Conservation (phyloP, 345 rosid genomes). For the Pistacia vera region DNA sequence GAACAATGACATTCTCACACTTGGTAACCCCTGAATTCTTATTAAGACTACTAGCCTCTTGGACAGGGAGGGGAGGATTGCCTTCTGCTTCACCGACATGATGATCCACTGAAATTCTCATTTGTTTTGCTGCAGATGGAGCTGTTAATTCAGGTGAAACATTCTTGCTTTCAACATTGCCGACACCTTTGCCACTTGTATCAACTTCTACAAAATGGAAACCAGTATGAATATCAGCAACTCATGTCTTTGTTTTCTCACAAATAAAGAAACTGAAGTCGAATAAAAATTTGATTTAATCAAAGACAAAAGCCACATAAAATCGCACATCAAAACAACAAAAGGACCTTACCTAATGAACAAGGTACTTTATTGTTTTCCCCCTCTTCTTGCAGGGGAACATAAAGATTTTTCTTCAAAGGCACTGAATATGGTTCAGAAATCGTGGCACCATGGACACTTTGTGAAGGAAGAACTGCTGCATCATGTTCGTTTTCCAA, state of each 20-base stretch:
- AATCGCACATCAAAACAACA: slow-evolving; percentile 3
- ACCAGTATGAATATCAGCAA: slow-evolving; percentile 18
- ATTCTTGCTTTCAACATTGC: slow-evolving; percentile 19
- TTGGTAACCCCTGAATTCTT: slow-evolving; percentile 8
- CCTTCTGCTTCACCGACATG: slow-evolving; percentile 14
- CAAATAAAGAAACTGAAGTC: background rate
- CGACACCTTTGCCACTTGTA: slow-evolving; percentile 4
- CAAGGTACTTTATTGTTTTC: slow-evolving; percentile 18
- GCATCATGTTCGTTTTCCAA: slow-evolving; percentile 26
- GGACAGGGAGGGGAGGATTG: background rate
- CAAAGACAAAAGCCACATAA: background rate
- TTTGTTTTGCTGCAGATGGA: slow-evolving; percentile 7
- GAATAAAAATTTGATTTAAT: background rate
- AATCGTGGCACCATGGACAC: slow-evolving; percentile 4
- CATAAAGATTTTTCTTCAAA: slow-evolving; percentile 28
- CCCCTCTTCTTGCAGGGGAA: slow-evolving; percentile 23
- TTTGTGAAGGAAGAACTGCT: slow-evolving; percentile 15
- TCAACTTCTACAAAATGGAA: slow-evolving; percentile 27
- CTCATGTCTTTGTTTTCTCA: slow-evolving; percentile 10
- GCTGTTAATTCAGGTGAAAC: slow-evolving; percentile 13
- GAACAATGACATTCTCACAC: background rate
- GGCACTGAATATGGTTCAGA: slow-evolving; percentile 30
- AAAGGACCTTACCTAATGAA: slow-evolving; percentile 29
- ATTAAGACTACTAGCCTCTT: slow-evolving; percentile 7
- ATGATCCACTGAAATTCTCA: slow-evolving; percentile 12